Evolutionary conservation across 306 rosid genomes (phyloP), one percentile per base, ranked within the genome.

Genomic region (Cucurbita argyrosperma): DNA sequence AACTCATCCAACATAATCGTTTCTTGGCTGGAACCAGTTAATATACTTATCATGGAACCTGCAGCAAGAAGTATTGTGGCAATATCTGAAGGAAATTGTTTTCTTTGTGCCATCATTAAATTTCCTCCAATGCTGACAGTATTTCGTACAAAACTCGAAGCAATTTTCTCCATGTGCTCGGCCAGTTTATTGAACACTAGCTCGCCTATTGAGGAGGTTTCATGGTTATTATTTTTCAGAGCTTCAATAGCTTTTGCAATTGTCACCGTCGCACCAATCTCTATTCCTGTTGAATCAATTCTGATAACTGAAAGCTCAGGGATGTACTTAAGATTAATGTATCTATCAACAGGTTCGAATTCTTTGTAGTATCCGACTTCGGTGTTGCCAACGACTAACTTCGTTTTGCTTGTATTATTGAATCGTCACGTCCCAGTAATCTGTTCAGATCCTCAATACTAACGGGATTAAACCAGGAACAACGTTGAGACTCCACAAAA

Each of bases 41-140:
- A 80, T 68, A 93, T 75, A 71, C 77, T 80, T 79, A 90, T 92
- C 76, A 64, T 55, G 78, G 98, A 75, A 79, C 80, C 98, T 45
- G 63, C 90, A 69, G 97, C 88, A 75, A 93, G 94, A 74, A 93
- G 94, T 75, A 89, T 76, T 0, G 96, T 85, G 42, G 92, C 89
- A 61, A 93, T 81, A 80, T 93, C 98, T 4, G 98, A 93, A 81
- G 98, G 98, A 86, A 93, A 93, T 39, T 79, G 39, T 64, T 67
- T 80, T 79, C 80, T 89, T 71, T 93, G 98, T 16, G 98, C 96
- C 94, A 90, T 88, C 72, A 93, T 86, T 81, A 93, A 75, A 86
- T 93, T 93, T 12, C 98, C 97, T 54, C 97, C 97, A 5, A 90
- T 47, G 74, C 94, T 93, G 9, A 87, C 98, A 3, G 94, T 86